Base-by-base conservation (phyloP, 2,329 filamentous ascomycete species). In the Didymellaceae sp. region DNA sequence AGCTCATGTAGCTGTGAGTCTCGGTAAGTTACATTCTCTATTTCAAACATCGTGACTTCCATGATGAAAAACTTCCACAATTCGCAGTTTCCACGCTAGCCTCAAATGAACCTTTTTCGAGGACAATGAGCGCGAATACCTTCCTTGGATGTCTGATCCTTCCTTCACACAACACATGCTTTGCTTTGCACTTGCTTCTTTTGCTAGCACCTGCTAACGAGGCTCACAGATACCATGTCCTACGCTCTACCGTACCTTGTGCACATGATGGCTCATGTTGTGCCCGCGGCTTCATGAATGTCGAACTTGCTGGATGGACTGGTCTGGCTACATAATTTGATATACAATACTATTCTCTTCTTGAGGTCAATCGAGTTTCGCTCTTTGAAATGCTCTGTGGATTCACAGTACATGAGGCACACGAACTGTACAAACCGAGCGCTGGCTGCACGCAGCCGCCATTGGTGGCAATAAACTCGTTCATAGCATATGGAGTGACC, bases 41-140 rank as follows among this genome's bases (percentile, higher is more conserved):
- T 42, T 11, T 13, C n/a, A 1, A 10, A 44, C 45, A 63, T 71
- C 44, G 28, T 43, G n/a, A n/a, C 41, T 65, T 67, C 54, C 46
- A 85, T 88, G 86, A 89, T 89, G 86, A 89, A 88, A 86, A 74
- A 82, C 82, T 80, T 86, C 83, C 80, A 78, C 83, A 80, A 89
- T 90, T 91, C 87, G 88, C 88, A 91, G 88, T 91, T 91, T 91
- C 85, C 87, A 89, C 88, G 89, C 80, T 86, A 89, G 85, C 82
- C 82, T 81, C 81, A 76, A 70, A 64, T 68, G 84, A 87, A 86
- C 85, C 85, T 84, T 26, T 63, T 47, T 82, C 81, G 69, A 70
- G 82, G 81, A 78, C 86, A 70, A 86, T 89, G 86, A 89, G 81
- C 81, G 86, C 66, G 62, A 67, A 65, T 68, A 66, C 74, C 85